A percentile compares a stretch with the other conserved stretches of the same genome.
phyloP scores from a whole-genome alignment of 2,329 filamentous ascomycete species.

The Cladosporium sp. region DNA sequence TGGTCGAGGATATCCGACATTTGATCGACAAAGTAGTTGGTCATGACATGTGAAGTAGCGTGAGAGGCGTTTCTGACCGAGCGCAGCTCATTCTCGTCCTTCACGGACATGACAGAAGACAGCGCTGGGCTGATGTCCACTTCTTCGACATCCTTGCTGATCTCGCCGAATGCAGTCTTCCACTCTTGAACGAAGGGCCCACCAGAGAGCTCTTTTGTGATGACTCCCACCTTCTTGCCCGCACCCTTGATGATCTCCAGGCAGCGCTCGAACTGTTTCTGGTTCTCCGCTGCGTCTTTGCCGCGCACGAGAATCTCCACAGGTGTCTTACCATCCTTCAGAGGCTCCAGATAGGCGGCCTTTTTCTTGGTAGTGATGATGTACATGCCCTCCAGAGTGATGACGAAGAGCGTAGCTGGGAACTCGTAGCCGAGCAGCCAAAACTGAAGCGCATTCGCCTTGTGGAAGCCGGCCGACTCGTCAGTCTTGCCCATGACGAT shows the following conservation, averaged over 20 bases:
- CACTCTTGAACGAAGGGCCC: slow-evolving; percentile 96
- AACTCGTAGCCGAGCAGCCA: slow-evolving; percentile 99
- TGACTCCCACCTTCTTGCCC: slow-evolving; percentile 85
- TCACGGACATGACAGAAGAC: slow-evolving; percentile 83
- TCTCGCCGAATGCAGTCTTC: slow-evolving; percentile 75
- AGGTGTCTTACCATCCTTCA: slow-evolving; percentile 88
- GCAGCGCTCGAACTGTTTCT: slow-evolving; percentile 82
- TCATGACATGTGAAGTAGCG: slow-evolving; percentile 91
- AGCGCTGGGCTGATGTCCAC: slow-evolving; percentile 80
- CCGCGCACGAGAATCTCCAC: slow-evolving; percentile 88
- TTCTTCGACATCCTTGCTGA: slow-evolving; percentile 81
- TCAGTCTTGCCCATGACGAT: slow-evolving; percentile 94
- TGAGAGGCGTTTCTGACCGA: slow-evolving; percentile 92
- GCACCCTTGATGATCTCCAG: slow-evolving; percentile 81
- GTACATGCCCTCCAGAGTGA: slow-evolving; percentile 83
- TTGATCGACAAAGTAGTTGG: slow-evolving; percentile 94
- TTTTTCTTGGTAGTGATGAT: slow-evolving; percentile 97
- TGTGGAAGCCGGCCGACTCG: slow-evolving; percentile 81
- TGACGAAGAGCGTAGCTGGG: slow-evolving; percentile 87
- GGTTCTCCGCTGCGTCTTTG: slow-evolving; percentile 88
- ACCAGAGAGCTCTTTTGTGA: slow-evolving; percentile 77
- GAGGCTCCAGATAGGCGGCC: slow-evolving; percentile 87
- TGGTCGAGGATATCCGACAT: slow-evolving; percentile 96
- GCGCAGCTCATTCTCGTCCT: slow-evolving; percentile 91
- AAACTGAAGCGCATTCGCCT: slow-evolving; percentile 96